Base-by-base conservation (phyloP, 1,139 yeast genomes). In the Tardiomyces blankii region DNA sequence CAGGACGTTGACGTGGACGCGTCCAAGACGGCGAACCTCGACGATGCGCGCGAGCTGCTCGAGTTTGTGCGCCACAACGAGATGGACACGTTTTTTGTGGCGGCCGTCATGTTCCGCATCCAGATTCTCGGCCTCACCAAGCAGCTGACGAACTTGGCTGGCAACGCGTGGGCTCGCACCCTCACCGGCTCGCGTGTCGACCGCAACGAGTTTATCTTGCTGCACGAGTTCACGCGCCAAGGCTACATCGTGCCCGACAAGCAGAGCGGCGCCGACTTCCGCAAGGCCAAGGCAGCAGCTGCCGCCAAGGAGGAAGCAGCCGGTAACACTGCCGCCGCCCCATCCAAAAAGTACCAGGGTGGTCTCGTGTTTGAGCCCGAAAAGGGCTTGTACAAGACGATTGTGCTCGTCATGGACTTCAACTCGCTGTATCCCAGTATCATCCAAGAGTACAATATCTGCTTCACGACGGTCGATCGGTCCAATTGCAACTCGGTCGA, bases 351-450 rank as follows among this genome's bases (percentile, higher is more conserved):
- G 62, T 93, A 71, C 64, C 89, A 86, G 64, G 99, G 99, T 72
- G 96, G 99, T 61, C 75, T 87, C 56, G 99, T 93, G 41, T 86
- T 93, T 64, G 98, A 91, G 53, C 99, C 99, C 0, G 96, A 85
- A 59, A 86, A 83, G 61, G 98, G 99, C 1, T 70, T 93, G 42
- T 96, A 91, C 62, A 88, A 87, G 60, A 84, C 87, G 54, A 85
- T 82, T 59, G 78, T 88, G 9, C 67, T 91, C 54, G 98, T 93
- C 27, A 89, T 93, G 97, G 99, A 93, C 67, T 93, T 91, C 80
- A 93, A 93, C 67, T 87, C 96, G 42, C 75, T 93, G 68, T 93
- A 93, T 63, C 99, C 99, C 19, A 85, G 96, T 55, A 89, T 93
- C 58, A 93, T 93, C 56, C 98, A 91, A 66, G 99, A 93, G 66